phyloP scores from a whole-genome alignment of 306 rosid species.

The Abrus pulchellus region DNA sequence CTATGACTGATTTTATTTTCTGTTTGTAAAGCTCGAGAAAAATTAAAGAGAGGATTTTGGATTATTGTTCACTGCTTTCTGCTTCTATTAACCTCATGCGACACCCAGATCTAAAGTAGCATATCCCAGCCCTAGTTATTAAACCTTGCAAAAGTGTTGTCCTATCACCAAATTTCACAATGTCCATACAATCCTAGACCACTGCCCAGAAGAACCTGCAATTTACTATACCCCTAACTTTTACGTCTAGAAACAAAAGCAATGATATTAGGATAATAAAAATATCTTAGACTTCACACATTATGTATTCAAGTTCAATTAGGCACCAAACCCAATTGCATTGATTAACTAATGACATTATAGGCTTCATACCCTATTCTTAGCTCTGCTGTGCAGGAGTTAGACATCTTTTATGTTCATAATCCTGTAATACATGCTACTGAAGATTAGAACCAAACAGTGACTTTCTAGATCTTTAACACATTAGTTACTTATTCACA shows the following conservation, averaged over 20 bases:
- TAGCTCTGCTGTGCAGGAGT: not conserved
- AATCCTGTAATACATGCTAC: conserved; percentile 15
- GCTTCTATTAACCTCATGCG: not conserved
- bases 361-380: conserved; percentile 2
- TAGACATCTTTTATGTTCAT: conserved; percentile 24
- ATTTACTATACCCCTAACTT: not conserved
- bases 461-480: conserved; percentile 2
- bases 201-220: conserved; percentile 26
- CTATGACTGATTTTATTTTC: not conserved
- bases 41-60: not conserved
- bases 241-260: not conserved
- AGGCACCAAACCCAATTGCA: not conserved
- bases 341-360: conserved; percentile 5
- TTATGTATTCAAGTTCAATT: not conserved
- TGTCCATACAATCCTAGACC: not conserved
- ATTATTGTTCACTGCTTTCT: conserved; percentile 9
- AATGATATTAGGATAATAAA: conserved; percentile 19
- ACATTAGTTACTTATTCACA: conserved; percentile 27
- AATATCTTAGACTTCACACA: not conserved
- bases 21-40: not conserved
- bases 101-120: conserved; percentile 2
- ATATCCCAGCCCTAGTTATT: conserved; percentile 9
- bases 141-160: conserved; percentile 12
- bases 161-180: conserved; percentile 30
- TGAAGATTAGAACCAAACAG: not conserved